A percentile compares a stretch with the other conserved stretches of the same genome.
Evolutionary conservation across 805 yeast genomes (phyloP).

Genomic region (Saturnispora halmiae): DNA sequence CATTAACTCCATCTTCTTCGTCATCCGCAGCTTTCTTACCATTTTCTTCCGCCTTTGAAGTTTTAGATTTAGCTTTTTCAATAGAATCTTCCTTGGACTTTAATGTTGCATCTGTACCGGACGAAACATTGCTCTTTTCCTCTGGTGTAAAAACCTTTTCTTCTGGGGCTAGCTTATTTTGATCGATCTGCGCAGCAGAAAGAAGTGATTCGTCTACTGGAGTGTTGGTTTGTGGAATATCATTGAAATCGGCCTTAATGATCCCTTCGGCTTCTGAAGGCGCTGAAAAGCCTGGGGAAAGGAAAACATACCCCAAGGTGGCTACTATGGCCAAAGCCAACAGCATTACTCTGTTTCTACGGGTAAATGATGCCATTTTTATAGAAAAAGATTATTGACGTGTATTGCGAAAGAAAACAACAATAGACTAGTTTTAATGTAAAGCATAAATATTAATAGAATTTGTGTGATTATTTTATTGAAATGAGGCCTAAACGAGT

Average conservation of each 20-base stretch:
- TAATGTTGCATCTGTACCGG: constrained; percentile 16
- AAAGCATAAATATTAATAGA: too few relatives aligned
- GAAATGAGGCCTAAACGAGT: background rate
- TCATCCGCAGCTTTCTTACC: background rate
- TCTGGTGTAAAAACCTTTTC: constrained; percentile 6
- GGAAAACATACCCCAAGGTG: constrained; percentile 6
- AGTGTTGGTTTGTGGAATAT: constrained; percentile 7
- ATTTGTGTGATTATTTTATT: too few relatives aligned
- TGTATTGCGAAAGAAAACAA: background rate
- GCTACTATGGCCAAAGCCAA: constrained; percentile 11
- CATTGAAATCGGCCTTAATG: constrained; percentile 10
- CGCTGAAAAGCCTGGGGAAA: background rate
- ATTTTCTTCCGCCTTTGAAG: background rate
- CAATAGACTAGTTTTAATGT: too few relatives aligned
- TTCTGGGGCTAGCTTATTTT: constrained; percentile 11
- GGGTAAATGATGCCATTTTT: constrained; percentile 12
- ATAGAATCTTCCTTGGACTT: constrained; percentile 12
- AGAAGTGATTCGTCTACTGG: constrained; percentile 11
- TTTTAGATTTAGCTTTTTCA: constrained; percentile 4
- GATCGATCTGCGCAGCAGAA: constrained; percentile 15
- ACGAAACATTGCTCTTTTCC: constrained; percentile 9
- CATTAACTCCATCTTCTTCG: background rate
- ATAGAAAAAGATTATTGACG: background rate
- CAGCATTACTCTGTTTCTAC: constrained; percentile 11
- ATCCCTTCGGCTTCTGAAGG: background rate